Base-by-base conservation (phyloP, 495 filamentous ascomycete genomes). In the Rhypophila decipiens region DNA sequence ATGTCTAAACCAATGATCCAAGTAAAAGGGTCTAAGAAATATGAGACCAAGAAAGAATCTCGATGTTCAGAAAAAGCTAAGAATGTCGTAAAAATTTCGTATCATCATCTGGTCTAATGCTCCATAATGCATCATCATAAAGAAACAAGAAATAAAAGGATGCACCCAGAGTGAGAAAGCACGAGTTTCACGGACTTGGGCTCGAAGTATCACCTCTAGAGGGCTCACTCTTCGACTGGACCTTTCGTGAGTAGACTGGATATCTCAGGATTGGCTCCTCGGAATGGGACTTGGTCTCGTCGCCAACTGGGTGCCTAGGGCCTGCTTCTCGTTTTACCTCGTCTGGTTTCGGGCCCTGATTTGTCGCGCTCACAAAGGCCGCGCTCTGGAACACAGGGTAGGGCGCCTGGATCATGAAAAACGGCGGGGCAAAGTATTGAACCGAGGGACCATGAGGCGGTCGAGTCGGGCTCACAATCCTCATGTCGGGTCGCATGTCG, bases 211-310 rank as follows among this genome's bases (percentile, higher is more conserved):
- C 11, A 18, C 23, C 11, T 7, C 23, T 24, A 29, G 17, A 13
- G 15, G 65, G 65, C 39, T 68, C 63, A 47, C 65, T 68, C 49
- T 61, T 66, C 20, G 55, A 61, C 44, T 66, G 55, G 8, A 65
- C 52, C 24, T 61, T 46, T 18, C 61, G 50, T 12, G 63, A 62
- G 39, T 63, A 61, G 11, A 48, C 46, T 11, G 63, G 65, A 9
- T 53, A 46, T 36, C 55, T 59, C n/a, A 42, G 44, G 24, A 41
- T 42, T 11, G n/a, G 33, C 19, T 41, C 23, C 15, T 44, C 49
- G 11, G 27, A 17, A 20, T 24, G 3, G 18, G 19, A 11, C 7
- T 24, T 42, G 3, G 15, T 42, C 40, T 42, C n/a, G 20, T 18
- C 21, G 19, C 40, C 21, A 27, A 27, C 15, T 24, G 13, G 18